These are phyloP conservation scores for Protomyces gravidus DNA, from an alignment of 1,139 yeast genomes.

Conservation along the genomic window DNA sequence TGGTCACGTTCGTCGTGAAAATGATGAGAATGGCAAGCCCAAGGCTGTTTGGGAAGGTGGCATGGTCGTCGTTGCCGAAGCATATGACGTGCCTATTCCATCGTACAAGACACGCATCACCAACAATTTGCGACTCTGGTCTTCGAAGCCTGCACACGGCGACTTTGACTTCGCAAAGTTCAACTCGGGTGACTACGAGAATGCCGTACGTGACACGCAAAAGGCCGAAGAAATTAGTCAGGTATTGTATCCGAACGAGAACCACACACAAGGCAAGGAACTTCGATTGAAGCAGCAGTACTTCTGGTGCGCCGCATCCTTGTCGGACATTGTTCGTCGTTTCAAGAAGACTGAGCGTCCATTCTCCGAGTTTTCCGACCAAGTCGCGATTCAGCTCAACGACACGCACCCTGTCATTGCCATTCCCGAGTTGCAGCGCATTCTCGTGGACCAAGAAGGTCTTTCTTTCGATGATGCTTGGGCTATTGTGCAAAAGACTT, in stretches of 20 bases:
- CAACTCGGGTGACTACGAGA: slow-evolving; percentile 85
- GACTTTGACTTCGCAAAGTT: slow-evolving; percentile 91
- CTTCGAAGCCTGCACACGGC: slow-evolving; percentile 71
- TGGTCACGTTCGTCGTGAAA: slow-evolving; percentile 62
- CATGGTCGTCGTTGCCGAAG: slow-evolving; percentile 81
- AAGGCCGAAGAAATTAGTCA: slow-evolving; percentile 79
- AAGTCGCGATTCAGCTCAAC: slow-evolving; percentile 85
- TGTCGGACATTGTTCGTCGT: slow-evolving; percentile 85
- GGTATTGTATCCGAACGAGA: slow-evolving; percentile 77
- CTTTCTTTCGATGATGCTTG: slow-evolving; percentile 81
- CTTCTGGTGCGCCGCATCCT: slow-evolving; percentile 94
- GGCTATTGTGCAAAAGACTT: slow-evolving; percentile 72
- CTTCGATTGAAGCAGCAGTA: slow-evolving; percentile 91
- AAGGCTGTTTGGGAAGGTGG: slow-evolving; percentile 79
- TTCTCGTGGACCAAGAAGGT: slow-evolving; percentile 76
- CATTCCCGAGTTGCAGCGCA: slow-evolving; percentile 80
- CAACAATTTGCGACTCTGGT: slow-evolving; percentile 86
- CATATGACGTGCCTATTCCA: slow-evolving; percentile 92
- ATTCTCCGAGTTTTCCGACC: slow-evolving; percentile 80
- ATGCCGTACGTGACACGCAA: slow-evolving; percentile 79
- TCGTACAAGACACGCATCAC: slow-evolving; percentile 53
- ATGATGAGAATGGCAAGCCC: slow-evolving; percentile 47
- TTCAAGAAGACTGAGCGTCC: slow-evolving; percentile 74
- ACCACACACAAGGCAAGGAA: slow-evolving; percentile 86
- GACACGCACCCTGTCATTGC: slow-evolving; percentile 96